Base-by-base conservation (phyloP, 2,329 filamentous ascomycete species). In the Fusarium praegraminearum region DNA sequence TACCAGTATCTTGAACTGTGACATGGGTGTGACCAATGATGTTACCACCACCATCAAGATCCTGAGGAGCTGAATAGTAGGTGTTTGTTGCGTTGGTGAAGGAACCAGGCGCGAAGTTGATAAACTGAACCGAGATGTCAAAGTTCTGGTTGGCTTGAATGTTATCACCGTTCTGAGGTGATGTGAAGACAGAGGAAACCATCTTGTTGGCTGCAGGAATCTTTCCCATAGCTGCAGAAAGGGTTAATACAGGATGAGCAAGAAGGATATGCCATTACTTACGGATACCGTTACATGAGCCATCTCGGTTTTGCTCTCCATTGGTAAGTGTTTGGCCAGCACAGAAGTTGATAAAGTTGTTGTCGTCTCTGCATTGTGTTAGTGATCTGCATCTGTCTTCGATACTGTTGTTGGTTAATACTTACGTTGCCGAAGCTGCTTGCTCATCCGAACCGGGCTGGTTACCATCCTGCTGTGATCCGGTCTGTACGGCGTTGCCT, bases 291-390 rank as follows among this genome's bases (percentile, higher is more conserved):
- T 91, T 91, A 80, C 89, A 91, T 36, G 89, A 91, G 22, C 89
- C 89, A 7, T 71, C 77, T 62, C 80, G 81, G 53, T 85, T 80
- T 76, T 91, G 89, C 30, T 84, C 78, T 73, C 89, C 89, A 73
- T 91, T 88, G 67, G 89, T 90, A 49, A 89, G 76, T 0, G 80
- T 84, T 75, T 84, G 72, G 46, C 84, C 86, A 7, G 77, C 63
- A 75, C 87, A 89, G 76, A 89, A 88, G 82, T 89, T 89, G 83
- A 89, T 88, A 76, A 89, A 89, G 80, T 90, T 90, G 80, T 81
- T 80, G 20, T 79, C 65, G 70, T 89, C 86, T 67, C 87, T 89
- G 57, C n/a, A 81, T 32, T 9, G 11, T 55, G 67, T 70, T 65
- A 76, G 53, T 33, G 45, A 11, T 41, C 15, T 5, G 12, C 20